Conservation (phyloP, 2,329 filamentous ascomycete genomes). For the Chlorencoelia australis region DNA sequence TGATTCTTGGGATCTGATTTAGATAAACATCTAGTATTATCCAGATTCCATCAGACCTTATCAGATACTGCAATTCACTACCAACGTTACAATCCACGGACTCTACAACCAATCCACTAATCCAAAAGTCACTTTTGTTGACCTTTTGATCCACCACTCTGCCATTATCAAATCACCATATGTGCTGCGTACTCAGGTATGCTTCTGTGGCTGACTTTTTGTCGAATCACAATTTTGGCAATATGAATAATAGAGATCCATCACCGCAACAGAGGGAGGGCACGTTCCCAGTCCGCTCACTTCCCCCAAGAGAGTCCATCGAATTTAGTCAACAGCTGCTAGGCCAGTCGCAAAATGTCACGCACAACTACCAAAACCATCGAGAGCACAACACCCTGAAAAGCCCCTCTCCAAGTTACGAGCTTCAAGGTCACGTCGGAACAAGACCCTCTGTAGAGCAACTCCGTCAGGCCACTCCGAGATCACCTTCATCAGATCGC, state of each 20-base stretch:
- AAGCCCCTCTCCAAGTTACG: constrained; percentile 12
- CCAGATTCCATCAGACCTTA: too few relatives aligned
- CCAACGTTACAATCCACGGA: too few relatives aligned
- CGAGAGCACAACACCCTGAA: constrained; percentile 7
- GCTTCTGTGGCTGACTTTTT: constrained; percentile 19
- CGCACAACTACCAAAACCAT: constrained; percentile 4
- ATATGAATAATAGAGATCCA: constrained; percentile 16
- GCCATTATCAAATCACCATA: constrained; percentile 8
- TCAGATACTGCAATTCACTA: too few relatives aligned
- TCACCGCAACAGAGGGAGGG: constrained; percentile 16
- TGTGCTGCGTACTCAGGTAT: constrained; percentile 18
- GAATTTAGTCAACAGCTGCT: constrained; percentile 19
- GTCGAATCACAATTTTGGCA: constrained; percentile 20
- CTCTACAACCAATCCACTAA: too few relatives aligned
- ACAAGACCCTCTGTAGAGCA: constrained; percentile 10
- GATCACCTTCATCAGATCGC: constrained; percentile 13
- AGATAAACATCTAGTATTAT: too few relatives aligned
- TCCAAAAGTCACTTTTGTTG: too few relatives aligned
- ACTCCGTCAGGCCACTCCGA: constrained; percentile 11
- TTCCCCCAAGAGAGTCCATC: constrained; percentile 19
- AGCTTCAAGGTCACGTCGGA: constrained; percentile 12
- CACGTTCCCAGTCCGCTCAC: constrained; percentile 13
- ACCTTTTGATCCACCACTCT: too few relatives aligned
- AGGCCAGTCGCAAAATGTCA: constrained; percentile 14
- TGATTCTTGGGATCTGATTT: too few relatives aligned